Conservation (phyloP, 441 rosid genomes). For the Theobroma grandiflorum region DNA sequence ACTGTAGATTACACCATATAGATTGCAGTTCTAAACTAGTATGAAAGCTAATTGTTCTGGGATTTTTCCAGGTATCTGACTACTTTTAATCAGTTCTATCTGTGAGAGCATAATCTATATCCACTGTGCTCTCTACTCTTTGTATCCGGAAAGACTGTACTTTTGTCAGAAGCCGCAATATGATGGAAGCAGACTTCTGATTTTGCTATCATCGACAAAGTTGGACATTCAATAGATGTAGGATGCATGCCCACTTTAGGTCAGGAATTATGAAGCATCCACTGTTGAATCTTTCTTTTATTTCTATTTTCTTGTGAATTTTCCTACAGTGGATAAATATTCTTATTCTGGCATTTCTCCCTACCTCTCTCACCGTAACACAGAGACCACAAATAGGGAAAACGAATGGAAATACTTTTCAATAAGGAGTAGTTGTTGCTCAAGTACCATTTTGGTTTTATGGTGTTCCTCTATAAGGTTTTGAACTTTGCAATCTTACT, state of each 20-base stretch:
- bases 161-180: not conserved
- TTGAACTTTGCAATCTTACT: not conserved
- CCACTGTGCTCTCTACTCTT: too few species aligned
- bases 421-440: not conserved
- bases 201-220: not conserved
- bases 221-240: not conserved
- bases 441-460: not conserved
- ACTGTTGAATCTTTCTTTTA: not conserved
- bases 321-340: too few species aligned
- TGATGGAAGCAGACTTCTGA: not conserved
- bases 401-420: too few species aligned
- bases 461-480: not conserved
- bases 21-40: not conserved
- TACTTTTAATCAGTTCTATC: too few species aligned
- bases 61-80: not conserved
- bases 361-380: not conserved
- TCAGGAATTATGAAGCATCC: not conserved
- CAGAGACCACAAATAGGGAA: not conserved
- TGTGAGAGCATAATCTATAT: too few species aligned
- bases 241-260: not conserved
- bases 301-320: too few species aligned
- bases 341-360: not conserved
- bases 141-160: not conserved
- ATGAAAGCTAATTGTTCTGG: not conserved
- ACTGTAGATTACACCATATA: not conserved